Percentiles rank a stretch among this genome's conserved stretches.
These are phyloP conservation scores for Amborella trichopoda DNA, from an alignment of 164 flowering plant species.

Conservation along the genomic window DNA sequence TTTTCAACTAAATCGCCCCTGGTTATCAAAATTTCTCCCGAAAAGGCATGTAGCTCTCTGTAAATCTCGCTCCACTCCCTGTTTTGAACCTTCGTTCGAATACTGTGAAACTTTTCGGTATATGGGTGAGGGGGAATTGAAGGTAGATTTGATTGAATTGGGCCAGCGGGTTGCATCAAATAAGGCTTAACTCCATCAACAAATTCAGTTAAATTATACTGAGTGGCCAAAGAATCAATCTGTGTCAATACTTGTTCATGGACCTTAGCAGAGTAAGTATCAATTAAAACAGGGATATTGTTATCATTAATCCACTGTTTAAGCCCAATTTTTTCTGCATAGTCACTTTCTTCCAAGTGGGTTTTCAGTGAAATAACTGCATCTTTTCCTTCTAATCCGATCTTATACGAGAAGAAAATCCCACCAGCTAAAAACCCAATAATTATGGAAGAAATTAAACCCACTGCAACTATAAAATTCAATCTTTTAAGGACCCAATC, in stretches of 20 bases:
- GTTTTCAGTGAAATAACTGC: conserved; percentile 68
- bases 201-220: conserved; percentile 82
- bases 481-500: conserved; percentile 48
- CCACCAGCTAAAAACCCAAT: conserved; percentile 51
- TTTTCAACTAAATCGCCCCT: conserved; percentile 70
- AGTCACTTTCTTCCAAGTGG: conserved; percentile 73
- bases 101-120: conserved; percentile 44
- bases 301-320: conserved; percentile 94
- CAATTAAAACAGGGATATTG: conserved; percentile 77
- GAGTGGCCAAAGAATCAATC: conserved; percentile 70
- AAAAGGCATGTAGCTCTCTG: conserved; percentile 46
- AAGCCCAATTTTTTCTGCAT: conserved; percentile 74
- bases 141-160: conserved; percentile 21
- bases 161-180: conserved; percentile 29
- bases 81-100: conserved; percentile 34
- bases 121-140: conserved; percentile 20
- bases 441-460: conserved; percentile 70
- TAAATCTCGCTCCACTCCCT: conserved; percentile 68
- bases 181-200: conserved; percentile 75
- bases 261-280: conserved; percentile 50
- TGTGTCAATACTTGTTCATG: conserved; percentile 65
- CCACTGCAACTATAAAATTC: conserved; percentile 77
- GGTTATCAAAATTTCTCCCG: conserved; percentile 48
- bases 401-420: conserved; percentile 78
- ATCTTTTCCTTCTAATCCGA: conserved; percentile 90